phyloP scores from a whole-genome alignment of 768 basidiomycete species.

The Lactifluus hygrophoroides region DNA sequence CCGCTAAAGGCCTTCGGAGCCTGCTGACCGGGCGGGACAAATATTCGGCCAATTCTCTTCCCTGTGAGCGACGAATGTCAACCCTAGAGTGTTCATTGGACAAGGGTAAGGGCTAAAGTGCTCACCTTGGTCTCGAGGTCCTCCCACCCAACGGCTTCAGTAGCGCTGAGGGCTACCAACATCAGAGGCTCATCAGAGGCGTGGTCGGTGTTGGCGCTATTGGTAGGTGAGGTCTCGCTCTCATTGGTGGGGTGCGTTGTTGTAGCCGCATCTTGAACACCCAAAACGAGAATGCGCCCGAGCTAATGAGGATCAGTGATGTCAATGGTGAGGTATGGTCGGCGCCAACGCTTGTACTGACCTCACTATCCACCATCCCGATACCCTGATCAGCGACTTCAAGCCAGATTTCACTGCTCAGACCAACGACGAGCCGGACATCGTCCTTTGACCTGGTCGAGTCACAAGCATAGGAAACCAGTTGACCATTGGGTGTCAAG shows the following conservation, averaged over 20 bases:
- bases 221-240: conserved; percentile 21
- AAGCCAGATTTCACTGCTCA: conserved; percentile 70
- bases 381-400: conserved; percentile 57
- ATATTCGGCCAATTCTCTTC: conserved; percentile 27
- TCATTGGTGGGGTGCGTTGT: conserved; percentile 1
- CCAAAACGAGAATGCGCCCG: conserved; percentile 61
- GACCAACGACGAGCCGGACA: conserved; percentile 60
- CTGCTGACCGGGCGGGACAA: conserved; percentile 33
- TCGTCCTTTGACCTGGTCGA: conserved; percentile 60
- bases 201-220: conserved; percentile 7
- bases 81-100: neutral
- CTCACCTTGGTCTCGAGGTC: conserved; percentile 54
- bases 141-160: conserved; percentile 55
- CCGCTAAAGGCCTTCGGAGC: conserved; percentile 26
- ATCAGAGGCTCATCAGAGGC: conserved; percentile 42
- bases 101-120: neutral
- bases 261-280: conserved; percentile 39
- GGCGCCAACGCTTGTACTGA: conserved; percentile 26
- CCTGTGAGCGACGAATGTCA: conserved; percentile 20
- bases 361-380: conserved; percentile 76
- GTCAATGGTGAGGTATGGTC: neutral
- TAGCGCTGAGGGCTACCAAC: conserved; percentile 62
- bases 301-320: conserved; percentile 35
- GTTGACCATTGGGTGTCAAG: conserved; percentile 64
- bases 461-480: conserved; percentile 56